A percentile compares a stretch with the other conserved stretches of the same genome.
Conservation (phyloP, 805 yeast genomes). For the Candida argentea region DNA sequence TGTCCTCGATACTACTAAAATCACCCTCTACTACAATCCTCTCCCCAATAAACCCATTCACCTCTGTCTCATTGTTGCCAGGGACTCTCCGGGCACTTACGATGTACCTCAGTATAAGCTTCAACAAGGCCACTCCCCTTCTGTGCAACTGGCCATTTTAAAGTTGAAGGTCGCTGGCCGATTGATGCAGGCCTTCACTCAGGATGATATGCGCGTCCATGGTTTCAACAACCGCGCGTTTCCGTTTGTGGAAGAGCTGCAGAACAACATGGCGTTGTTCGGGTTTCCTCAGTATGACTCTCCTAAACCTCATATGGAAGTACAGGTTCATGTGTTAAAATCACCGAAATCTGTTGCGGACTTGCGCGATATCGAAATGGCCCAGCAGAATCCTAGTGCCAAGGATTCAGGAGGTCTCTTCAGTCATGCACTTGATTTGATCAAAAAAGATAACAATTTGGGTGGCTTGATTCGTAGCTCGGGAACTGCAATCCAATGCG, state of each 20-base stretch:
- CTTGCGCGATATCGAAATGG: slow-evolving; percentile 65
- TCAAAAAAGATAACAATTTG: slow-evolving; percentile 27
- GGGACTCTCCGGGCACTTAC: slow-evolving; percentile 59
- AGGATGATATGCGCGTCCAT: slow-evolving; percentile 73
- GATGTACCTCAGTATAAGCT: slow-evolving; percentile 54
- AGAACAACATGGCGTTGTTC: slow-evolving; percentile 16
- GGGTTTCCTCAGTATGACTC: slow-evolving; percentile 36
- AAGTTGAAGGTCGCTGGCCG: slow-evolving; percentile 77
- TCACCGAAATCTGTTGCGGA: slow-evolving; percentile 60
- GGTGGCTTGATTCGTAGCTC: slow-evolving; percentile 34
- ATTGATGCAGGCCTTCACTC: slow-evolving; percentile 84
- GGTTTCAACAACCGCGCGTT: slow-evolving; percentile 76
- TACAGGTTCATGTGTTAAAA: slow-evolving; percentile 71
- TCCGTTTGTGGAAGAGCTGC: slow-evolving; percentile 53
- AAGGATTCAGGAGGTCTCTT: slow-evolving; percentile 67
- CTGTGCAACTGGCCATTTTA: slow-evolving; percentile 56
- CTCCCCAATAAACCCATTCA: slow-evolving; percentile 68
- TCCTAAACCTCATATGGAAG: slow-evolving; percentile 41
- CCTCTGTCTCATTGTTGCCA: slow-evolving; percentile 64
- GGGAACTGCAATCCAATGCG: slow-evolving; percentile 59
- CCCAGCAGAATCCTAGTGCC: slow-evolving; percentile 79
- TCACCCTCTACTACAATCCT: slow-evolving; percentile 31
- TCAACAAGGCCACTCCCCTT: slow-evolving; percentile 48
- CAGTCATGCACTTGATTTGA: slow-evolving; percentile 68
- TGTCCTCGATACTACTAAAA: slow-evolving; percentile 13